Conservation (phyloP, 177 flowering plant genomes). For the Vitis hybrid region DNA sequence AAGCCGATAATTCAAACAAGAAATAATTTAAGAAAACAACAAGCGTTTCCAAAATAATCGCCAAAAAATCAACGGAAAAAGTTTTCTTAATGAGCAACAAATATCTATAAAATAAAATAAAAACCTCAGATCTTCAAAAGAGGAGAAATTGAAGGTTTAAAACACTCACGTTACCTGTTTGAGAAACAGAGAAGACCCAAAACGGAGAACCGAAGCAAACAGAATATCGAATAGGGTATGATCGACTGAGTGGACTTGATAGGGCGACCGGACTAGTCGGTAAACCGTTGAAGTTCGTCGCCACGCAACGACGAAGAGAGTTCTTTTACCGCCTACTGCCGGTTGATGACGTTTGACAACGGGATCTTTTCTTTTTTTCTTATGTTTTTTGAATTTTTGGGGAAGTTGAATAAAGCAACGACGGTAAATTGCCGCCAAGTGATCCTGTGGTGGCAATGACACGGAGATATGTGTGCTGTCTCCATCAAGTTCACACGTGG, state of each 20-base stretch:
- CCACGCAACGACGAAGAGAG: constrained; percentile 7
- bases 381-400: not conserved
- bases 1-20: too few relatives aligned
- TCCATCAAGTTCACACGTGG: constrained; percentile 1
- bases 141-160: not conserved
- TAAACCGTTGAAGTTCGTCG: constrained; percentile 8
- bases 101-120: not conserved
- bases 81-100: not conserved
- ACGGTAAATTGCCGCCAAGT: constrained; percentile 12
- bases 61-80: not conserved
- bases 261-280: constrained; percentile 28
- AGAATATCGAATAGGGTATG: not conserved
- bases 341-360: constrained; percentile 10
- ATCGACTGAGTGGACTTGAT: not conserved
- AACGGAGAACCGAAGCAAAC: constrained; percentile 4
- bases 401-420: too few relatives aligned
- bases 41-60: not conserved
- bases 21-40: too few relatives aligned
- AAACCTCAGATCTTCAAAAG: too few relatives aligned
- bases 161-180: not conserved
- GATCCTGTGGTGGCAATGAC: constrained; percentile 5
- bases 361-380: not conserved
- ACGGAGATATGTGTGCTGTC: not conserved
- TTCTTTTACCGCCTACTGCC: constrained; percentile 26
- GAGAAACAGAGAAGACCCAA: not conserved